Evolutionary conservation across 805 yeast genomes (phyloP).

Genomic region (Candida piceae): DNA sequence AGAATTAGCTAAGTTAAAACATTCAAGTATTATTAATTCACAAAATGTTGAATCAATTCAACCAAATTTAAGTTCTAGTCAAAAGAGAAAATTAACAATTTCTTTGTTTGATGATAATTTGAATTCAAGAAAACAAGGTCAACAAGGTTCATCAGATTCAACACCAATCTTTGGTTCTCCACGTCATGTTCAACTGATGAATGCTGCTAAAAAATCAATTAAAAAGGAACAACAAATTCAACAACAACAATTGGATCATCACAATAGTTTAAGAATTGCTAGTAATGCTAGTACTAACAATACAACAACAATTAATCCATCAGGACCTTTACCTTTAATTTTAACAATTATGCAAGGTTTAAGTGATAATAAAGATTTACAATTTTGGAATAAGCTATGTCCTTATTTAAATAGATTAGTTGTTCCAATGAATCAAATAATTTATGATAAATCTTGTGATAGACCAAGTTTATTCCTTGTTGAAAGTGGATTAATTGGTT

Average conservation of each 20-base stretch:
- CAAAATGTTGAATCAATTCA: not conserved
- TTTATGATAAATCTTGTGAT: constrained; percentile 42
- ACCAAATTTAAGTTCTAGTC: constrained; percentile 1
- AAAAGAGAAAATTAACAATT: constrained; percentile 14
- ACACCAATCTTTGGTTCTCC: constrained; percentile 41
- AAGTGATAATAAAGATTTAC: constrained; percentile 38
- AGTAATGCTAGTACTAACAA: not conserved
- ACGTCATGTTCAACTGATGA: constrained; percentile 45
- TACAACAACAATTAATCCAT: not conserved
- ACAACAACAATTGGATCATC: constrained; percentile 15
- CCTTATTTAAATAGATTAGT: constrained; percentile 44
- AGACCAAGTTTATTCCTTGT: constrained; percentile 51
- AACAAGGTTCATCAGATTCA: constrained; percentile 1
- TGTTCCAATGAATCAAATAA: constrained; percentile 29
- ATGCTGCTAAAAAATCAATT: constrained; percentile 44
- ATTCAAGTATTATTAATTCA: not conserved
- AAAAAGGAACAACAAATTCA: constrained; percentile 30
- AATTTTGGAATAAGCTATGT: constrained; percentile 62
- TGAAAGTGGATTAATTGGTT: constrained; percentile 49
- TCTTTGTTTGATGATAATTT: constrained; percentile 12
- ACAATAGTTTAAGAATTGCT: not conserved
- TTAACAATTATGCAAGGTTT: constrained; percentile 62
- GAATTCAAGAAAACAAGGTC: not conserved
- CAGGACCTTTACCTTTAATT: constrained; percentile 53
- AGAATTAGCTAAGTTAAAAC: constrained; percentile 15